These are phyloP conservation scores for Papiliotrema nemorosa DNA, from an alignment of 1,284 basidiomycete genomes.

Conservation along the genomic window DNA sequence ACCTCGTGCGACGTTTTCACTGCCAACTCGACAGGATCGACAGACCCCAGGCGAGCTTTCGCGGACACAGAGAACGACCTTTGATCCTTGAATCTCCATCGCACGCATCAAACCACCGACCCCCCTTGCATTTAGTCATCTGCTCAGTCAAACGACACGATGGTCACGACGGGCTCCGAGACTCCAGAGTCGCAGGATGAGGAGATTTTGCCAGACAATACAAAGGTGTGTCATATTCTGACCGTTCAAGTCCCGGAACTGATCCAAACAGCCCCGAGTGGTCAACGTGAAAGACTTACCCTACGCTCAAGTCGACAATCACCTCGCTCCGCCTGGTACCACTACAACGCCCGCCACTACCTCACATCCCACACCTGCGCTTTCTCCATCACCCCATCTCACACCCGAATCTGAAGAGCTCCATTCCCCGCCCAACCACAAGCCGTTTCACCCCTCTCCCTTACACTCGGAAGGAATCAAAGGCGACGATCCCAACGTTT, in stretches of 20 bases:
- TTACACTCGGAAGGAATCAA: slow-evolving; percentile 3
- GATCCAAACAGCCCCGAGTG: slow-evolving; percentile 1
- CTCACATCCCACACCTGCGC: slow-evolving; percentile 14
- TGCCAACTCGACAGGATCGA: no score
- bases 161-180: background rate
- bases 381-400: slow-evolving; percentile 13
- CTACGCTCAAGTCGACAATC: slow-evolving; percentile 13
- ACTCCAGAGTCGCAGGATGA: slow-evolving; percentile 15
- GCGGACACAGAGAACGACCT: no score
- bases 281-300: slow-evolving; percentile 23
- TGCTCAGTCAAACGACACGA: background rate
- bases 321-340: slow-evolving; percentile 11
- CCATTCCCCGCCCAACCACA: slow-evolving; percentile 11
- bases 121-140: no score
- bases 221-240: slow-evolving; percentile 4
- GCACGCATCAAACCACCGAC: no score
- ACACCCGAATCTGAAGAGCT: slow-evolving; percentile 28
- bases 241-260: background rate
- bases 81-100: no score
- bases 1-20: no score
- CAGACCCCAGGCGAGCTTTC: no score
- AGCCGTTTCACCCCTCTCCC: slow-evolving; percentile 6
- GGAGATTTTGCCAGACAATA: slow-evolving; percentile 15
- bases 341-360: slow-evolving; percentile 4
- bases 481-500: background rate